Base-by-base conservation (phyloP, 1,284 basidiomycete genomes). In the Meripilus lineatus region DNA sequence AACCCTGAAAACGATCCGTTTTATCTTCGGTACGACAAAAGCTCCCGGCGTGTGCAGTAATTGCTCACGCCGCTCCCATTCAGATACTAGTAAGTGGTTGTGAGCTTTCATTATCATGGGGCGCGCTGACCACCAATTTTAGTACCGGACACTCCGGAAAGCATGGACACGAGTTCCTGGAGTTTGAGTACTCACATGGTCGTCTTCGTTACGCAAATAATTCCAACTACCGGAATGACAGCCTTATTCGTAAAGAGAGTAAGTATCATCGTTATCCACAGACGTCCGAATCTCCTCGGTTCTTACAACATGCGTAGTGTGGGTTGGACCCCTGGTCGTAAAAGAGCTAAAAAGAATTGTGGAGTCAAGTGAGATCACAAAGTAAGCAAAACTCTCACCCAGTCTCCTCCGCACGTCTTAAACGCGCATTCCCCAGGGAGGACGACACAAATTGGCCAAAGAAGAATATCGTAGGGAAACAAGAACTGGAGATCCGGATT, bases 381-480 rank as follows among this genome's bases (percentile, higher is more conserved):
- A 95, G 93, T 95, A 55, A 51, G 81, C 63, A 24, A 18, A 34
- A n/a, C 6, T 24, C n/a, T 6, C 11, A 18, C 33, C 14, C 24
- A 28, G 15, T 32, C 2, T 38, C 28, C 20, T 20, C 40, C 22
- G 40, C 20, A 24, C 35, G 17, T 40, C 23, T 3, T 37, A 7
- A 36, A 44, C 24, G n/a, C 43, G 26, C n/a, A 26, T 4, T 30
- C 15, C 37, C 23, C 66, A 96, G 93, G 72, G 96, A 99, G 78
- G 95, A 99, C 64, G 95, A 99, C 67, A 79, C 84, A 1, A 88
- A 92, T 58, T 99, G 95, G 96, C 95, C 95, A 4, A 95, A 96
- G 72, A 97, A 95, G 75, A 96, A 97, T 65, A 90, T 96, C 36
- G 92, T 96, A 17, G 96, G 95, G 34, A 91, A 94, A 66, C 95